These are phyloP conservation scores for Trichoderma asperelloides DNA, from an alignment of 495 filamentous ascomycete species.

Conservation along the genomic window DNA sequence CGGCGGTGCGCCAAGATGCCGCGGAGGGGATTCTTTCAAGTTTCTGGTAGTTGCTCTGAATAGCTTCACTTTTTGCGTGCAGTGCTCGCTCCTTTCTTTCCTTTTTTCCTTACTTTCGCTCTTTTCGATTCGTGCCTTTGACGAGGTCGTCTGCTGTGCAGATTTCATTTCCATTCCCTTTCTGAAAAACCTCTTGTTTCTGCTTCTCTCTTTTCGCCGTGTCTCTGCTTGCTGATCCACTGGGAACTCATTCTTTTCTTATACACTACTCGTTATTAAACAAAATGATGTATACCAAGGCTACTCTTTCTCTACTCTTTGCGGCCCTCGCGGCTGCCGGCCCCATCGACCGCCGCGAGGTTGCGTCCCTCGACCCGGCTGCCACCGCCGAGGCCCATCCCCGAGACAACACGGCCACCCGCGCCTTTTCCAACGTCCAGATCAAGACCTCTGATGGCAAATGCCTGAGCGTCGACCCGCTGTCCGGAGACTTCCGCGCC, in stretches of 20 bases:
- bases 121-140: constrained; percentile 11
- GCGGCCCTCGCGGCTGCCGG: constrained; percentile 19
- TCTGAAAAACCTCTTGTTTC: neutral
- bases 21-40: neutral
- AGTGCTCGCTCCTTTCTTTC: constrained; percentile 14
- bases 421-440: constrained; percentile 36
- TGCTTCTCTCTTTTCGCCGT: neutral
- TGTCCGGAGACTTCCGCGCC: constrained; percentile 48
- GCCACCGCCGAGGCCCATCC: constrained; percentile 44
- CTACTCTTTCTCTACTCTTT: constrained; percentile 21
- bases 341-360: constrained; percentile 24
- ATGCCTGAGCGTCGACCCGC: constrained; percentile 45
- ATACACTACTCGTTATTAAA: neutral
- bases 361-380: constrained; percentile 33
- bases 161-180: constrained; percentile 21
- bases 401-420: constrained; percentile 38
- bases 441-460: constrained; percentile 45
- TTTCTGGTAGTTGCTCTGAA: neutral
- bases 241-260: neutral
- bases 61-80: constrained; percentile 5
- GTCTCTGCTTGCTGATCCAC: constrained; percentile 8
- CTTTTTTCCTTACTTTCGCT: constrained; percentile 16
- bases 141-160: constrained; percentile 24
- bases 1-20: neutral
- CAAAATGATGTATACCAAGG: constrained; percentile 17